Evolutionary conservation across 352 stramenopile genomes (phyloP), one percentile per base, ranked within the genome.

Genomic region (Globisporangium spiculum): DNA sequence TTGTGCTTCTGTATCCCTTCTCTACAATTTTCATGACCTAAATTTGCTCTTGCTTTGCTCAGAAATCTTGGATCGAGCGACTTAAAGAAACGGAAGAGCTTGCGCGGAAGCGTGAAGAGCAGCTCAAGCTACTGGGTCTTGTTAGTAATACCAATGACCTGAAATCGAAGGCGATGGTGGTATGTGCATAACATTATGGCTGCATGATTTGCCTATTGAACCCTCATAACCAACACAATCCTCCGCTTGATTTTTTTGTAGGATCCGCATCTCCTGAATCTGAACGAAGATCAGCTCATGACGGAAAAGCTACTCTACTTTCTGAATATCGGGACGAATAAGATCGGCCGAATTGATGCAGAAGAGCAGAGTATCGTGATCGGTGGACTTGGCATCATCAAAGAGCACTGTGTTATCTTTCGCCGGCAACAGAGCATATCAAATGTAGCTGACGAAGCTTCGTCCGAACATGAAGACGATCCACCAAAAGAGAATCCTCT

Each of bases 231-330:
- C 38, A 27, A 26, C 9, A 26, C 20, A n/a, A 46, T 10, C 1
- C 18, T 27, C 27, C 18, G 3, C 24, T 55, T 9, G 14, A 38
- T 9, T 34, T 18, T 7, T 7, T 2, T 48, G 10, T 44, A 86
- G 75, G 82, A 94, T 52, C 86, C 90, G 18, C 88, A 96, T 55
- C 63, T 97, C 3, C 70, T 94, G 48, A 97, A 97, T 53, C 66
- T 97, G 32, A 92, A 96, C 54, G 88, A 97, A 80, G 90, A 97
- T 48, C 86, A 90, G 36, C 74, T 90, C 38, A 95, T 96, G 89
- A 84, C 80, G 1, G 88, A 93, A 65, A 92, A 93, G 56, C 67
- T 97, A 1, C 67, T 91, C 0, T 95, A 97, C 62, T 91, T 97
- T 36, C 70, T 96, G 26, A 71, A 88, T 22, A 5, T 34, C 38